A percentile compares a stretch with the other conserved stretches of the same genome.
These are phyloP conservation scores for Daldinia grandis DNA, from an alignment of 495 filamentous ascomycete genomes.

Conservation along the genomic window DNA sequence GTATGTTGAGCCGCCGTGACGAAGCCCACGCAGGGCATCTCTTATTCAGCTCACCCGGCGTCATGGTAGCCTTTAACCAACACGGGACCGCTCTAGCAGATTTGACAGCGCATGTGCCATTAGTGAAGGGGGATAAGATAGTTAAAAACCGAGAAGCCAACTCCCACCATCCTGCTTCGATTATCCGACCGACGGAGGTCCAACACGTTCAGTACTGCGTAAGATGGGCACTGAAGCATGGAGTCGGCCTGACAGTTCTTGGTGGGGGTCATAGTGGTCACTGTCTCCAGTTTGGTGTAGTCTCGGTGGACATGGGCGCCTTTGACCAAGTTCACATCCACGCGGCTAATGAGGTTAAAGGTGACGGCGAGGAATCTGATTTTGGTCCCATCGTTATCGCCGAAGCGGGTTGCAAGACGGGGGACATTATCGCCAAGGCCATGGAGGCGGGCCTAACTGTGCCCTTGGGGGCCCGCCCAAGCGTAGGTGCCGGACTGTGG, in stretches of 20 bases:
- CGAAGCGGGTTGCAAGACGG: conserved; percentile 64
- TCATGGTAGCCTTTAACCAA: conserved; percentile 64
- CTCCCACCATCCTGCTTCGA: conserved; percentile 54
- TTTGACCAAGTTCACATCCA: conserved; percentile 64
- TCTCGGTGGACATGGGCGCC: conserved; percentile 65
- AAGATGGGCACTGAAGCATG: conserved; percentile 65
- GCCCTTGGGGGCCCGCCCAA: conserved; percentile 67
- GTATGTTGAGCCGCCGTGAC: conserved; percentile 57
- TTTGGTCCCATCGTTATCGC: conserved; percentile 44
- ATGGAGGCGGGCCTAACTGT: conserved; percentile 63
- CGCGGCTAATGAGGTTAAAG: conserved; percentile 17
- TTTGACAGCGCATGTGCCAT: conserved; percentile 59
- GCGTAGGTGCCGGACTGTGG: conserved; percentile 69
- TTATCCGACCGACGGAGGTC: conserved; percentile 60
- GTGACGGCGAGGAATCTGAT: neutral
- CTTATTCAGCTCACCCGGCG: conserved; percentile 60
- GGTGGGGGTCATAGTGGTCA: conserved; percentile 70
- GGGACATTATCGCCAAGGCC: conserved; percentile 62
- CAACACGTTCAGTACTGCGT: conserved; percentile 65
- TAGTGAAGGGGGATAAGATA: conserved; percentile 43
- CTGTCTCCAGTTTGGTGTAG: conserved; percentile 63
- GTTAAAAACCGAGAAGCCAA: conserved; percentile 65
- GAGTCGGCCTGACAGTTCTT: conserved; percentile 59
- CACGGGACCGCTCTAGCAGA: conserved; percentile 59
- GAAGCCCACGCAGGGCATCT: conserved; percentile 54